Conservation (phyloP, 163 green algal genomes). For the Scenedesmus sp. region DNA sequence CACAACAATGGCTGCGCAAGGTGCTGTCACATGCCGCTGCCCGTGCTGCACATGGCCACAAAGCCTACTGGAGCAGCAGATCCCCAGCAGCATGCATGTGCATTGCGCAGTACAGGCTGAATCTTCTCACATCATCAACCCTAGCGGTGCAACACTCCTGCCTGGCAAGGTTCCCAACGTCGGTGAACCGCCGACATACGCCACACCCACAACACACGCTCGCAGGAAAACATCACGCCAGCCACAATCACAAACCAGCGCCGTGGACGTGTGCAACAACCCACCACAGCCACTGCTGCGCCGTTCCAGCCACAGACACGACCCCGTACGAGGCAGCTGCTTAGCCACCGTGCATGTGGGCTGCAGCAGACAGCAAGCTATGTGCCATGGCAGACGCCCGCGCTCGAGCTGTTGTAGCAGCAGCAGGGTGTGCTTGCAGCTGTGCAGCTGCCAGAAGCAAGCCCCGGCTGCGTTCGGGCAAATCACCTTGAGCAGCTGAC, state of each 20-base stretch:
- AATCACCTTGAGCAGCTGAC: too few relatives aligned
- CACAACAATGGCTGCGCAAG: neutral
- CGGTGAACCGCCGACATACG: neutral
- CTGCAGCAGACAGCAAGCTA: too few relatives aligned
- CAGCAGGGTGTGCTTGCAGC: too few relatives aligned
- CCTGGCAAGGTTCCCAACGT: neutral
- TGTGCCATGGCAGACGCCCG: too few relatives aligned
- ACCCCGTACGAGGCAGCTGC: too few relatives aligned
- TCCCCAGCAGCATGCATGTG: neutral
- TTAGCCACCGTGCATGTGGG: too few relatives aligned
- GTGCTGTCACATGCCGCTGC: neutral
- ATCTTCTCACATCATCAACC: neutral
- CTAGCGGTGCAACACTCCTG: neutral
- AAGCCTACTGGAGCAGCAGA: neutral
- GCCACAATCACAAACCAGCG: neutral
- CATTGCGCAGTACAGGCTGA: neutral
- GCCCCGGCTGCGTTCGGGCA: too few relatives aligned
- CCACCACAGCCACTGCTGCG: neutral
- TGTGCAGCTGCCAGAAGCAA: too few relatives aligned
- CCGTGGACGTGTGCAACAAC: neutral
- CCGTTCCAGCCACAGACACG: neutral
- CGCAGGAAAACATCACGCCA: neutral
- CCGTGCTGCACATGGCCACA: neutral
- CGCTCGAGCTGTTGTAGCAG: too few relatives aligned
- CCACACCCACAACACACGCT: neutral